phyloP scores from a whole-genome alignment of 2,329 filamentous ascomycete genomes.

The Calonectria honghensis region DNA sequence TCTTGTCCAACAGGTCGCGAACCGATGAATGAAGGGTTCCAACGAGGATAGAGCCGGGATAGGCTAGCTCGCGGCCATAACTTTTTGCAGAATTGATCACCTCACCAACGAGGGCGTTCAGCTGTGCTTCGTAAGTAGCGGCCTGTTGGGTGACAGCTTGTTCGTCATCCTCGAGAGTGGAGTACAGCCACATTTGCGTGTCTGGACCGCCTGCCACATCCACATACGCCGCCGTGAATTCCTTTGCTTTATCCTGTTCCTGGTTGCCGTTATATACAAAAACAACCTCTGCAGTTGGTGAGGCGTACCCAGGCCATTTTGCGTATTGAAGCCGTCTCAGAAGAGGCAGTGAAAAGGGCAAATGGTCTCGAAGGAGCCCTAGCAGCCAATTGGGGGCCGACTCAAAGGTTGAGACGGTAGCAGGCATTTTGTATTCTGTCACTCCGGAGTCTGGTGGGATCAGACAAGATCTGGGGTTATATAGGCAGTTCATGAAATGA shows the following conservation, averaged over 20 bases:
- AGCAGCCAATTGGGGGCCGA: conserved; percentile 62
- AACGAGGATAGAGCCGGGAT: conserved; percentile 59
- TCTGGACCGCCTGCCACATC: conserved; percentile 77
- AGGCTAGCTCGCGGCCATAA: conserved; percentile 46
- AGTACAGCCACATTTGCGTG: conserved; percentile 80
- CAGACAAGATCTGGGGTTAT: not conserved
- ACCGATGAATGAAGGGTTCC: conserved; percentile 60
- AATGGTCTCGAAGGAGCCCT: conserved; percentile 67
- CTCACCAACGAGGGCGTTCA: conserved; percentile 57
- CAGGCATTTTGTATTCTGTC: conserved; percentile 42
- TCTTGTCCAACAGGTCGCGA: conserved; percentile 50
- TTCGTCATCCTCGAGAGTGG: conserved; percentile 65
- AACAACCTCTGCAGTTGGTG: conserved; percentile 65
- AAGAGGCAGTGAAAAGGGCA: conserved; percentile 77
- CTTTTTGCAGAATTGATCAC: conserved; percentile 54
- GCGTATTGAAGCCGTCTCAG: conserved; percentile 78
- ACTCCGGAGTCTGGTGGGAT: not conserved
- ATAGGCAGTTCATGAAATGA: not conserved
- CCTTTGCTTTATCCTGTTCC: not conserved
- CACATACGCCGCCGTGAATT: conserved; percentile 75
- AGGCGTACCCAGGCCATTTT: conserved; percentile 64
- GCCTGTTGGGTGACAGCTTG: conserved; percentile 33
- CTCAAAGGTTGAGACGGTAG: conserved; percentile 50
- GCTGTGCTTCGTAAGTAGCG: conserved; percentile 57
- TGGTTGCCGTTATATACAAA: conserved; percentile 55